A percentile compares a stretch with the other conserved stretches of the same genome.
These are phyloP conservation scores for Rhodotorula sp. DNA, from an alignment of 1,284 basidiomycete species.

Conservation along the genomic window DNA sequence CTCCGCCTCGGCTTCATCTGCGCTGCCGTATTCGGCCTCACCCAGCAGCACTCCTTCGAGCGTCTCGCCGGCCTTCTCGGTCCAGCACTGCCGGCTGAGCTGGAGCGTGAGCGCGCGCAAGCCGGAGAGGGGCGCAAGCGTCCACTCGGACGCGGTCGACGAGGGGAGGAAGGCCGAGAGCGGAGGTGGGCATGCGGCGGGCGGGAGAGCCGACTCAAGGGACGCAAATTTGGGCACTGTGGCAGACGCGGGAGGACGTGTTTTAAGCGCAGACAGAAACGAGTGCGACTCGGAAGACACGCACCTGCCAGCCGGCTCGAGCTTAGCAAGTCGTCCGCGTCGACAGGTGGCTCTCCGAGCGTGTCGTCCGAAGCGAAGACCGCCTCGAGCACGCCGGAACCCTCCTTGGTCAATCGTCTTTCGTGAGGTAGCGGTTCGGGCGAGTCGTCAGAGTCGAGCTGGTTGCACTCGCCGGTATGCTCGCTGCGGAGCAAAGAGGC, in stretches of 20 bases:
- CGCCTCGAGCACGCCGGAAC: not conserved
- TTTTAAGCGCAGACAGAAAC: not conserved
- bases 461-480: not conserved
- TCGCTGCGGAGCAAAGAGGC: not conserved
- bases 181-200: not conserved
- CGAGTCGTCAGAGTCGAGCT: slow-evolving; percentile 6
- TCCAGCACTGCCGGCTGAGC: slow-evolving; percentile 3
- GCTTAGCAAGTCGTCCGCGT: not conserved
- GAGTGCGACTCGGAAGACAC: not conserved
- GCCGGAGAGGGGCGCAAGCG: not conserved
- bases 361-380: not conserved
- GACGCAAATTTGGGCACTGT: not conserved
- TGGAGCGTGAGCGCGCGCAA: slow-evolving; percentile 14
- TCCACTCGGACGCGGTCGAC: not conserved
- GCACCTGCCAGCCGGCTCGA: not conserved
- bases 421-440: not conserved
- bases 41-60: not conserved
- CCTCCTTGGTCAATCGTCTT: not conserved
- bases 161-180: not conserved
- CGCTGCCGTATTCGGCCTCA: not conserved
- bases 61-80: not conserved
- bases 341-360: not conserved
- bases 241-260: not conserved
- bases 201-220: not conserved
- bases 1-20: not conserved